These are phyloP conservation scores for Trematosphaeria pertusa DNA, from an alignment of 2,329 filamentous ascomycete genomes.

Conservation along the genomic window DNA sequence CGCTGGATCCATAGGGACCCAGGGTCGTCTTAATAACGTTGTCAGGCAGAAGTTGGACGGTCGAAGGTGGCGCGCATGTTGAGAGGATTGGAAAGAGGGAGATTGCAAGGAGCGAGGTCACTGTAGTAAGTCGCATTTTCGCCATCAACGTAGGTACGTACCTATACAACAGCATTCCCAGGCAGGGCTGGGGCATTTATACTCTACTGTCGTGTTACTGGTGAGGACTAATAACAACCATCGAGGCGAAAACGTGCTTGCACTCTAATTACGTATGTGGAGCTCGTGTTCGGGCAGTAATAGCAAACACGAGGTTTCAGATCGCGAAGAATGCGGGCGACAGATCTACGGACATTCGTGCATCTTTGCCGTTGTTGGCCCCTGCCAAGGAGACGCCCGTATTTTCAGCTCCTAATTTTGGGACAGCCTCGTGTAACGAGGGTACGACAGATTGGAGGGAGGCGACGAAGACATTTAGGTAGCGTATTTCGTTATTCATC, in stretches of 20 bases:
- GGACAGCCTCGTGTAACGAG: no score
- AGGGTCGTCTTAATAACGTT: conserved; percentile 5
- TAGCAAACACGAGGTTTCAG: neutral
- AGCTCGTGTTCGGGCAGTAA: neutral
- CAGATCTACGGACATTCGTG: neutral
- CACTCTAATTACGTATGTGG: neutral
- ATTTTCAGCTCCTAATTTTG: no score
- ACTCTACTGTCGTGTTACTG: neutral
- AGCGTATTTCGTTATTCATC: no score
- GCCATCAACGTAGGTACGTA: neutral
- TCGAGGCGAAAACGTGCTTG: neutral
- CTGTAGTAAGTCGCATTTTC: neutral
- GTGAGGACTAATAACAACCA: neutral
- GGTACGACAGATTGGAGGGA: no score
- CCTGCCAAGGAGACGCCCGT: no score
- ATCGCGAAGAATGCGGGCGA: neutral
- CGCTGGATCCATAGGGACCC: conserved; percentile 5
- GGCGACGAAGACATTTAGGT: no score
- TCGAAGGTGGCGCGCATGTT: neutral
- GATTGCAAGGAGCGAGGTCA: neutral
- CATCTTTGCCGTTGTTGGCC: no score
- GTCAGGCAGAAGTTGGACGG: conserved; percentile 6
- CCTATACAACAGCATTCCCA: neutral
- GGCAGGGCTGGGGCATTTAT: neutral
- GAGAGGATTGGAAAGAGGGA: neutral